phyloP scores from a whole-genome alignment of 352 stramenopile species.

The Saprolegnia parasitica region DNA sequence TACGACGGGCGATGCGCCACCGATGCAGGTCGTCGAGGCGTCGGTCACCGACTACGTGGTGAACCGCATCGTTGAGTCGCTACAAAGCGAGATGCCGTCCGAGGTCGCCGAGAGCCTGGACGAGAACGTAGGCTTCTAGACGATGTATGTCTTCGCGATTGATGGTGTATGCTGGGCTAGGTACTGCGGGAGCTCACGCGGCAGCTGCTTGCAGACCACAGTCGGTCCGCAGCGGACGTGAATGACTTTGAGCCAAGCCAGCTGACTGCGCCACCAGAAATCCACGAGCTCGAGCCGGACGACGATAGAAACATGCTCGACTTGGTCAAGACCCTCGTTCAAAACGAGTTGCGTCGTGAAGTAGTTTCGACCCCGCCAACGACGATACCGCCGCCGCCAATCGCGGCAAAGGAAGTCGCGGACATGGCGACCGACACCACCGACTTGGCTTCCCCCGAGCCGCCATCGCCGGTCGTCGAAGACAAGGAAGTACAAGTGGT shows the following conservation, averaged over 20 bases:
- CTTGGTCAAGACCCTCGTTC: conserved; percentile 12
- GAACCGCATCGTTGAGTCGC: neutral
- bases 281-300: neutral
- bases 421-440: conserved; percentile 25
- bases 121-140: neutral
- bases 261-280: neutral
- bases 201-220: conserved; percentile 18
- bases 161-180: neutral
- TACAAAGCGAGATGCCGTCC: neutral
- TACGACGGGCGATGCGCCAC: neutral
- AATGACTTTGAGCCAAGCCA: neutral
- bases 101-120: neutral
- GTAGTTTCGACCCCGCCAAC: neutral
- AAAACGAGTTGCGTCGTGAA: neutral
- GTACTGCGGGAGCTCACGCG: conserved; percentile 3
- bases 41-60: conserved; percentile 5
- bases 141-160: neutral
- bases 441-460: conserved; percentile 2
- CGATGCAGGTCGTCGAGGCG: neutral
- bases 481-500: neutral
- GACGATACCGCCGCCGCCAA: neutral
- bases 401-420: neutral
- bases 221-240: neutral
- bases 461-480: neutral
- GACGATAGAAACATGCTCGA: neutral